These are phyloP conservation scores for Nemania sp. DNA, from an alignment of 2,329 filamentous ascomycete species.

Conservation along the genomic window DNA sequence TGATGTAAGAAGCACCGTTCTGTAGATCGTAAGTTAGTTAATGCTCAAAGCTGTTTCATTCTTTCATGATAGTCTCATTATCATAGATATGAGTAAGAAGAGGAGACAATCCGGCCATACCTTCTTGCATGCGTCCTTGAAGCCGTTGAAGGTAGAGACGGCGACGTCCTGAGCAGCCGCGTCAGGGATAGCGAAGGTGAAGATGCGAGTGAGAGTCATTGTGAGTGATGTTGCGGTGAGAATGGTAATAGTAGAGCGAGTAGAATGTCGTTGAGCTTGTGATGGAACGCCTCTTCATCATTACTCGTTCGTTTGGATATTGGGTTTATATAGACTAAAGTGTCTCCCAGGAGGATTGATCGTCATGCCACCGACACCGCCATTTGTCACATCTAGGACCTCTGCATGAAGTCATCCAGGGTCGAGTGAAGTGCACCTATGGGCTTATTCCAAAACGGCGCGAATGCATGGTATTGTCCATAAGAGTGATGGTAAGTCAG, in stretches of 20 bases:
- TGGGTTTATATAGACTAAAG: slow-evolving; percentile 25
- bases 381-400: slow-evolving; percentile 21
- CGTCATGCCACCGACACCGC: slow-evolving; percentile 20
- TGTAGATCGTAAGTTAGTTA: slow-evolving; percentile 8
- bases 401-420: slow-evolving; percentile 17
- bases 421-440: slow-evolving; percentile 12
- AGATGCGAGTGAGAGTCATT: slow-evolving; percentile 26
- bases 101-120: background rate
- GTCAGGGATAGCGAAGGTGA: slow-evolving; percentile 23
- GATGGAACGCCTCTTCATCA: slow-evolving; percentile 10
- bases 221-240: slow-evolving; percentile 5
- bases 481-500: slow-evolving; percentile 14
- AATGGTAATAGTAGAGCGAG: background rate
- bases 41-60: background rate
- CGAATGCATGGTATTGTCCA: slow-evolving; percentile 17
- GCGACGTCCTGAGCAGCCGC: slow-evolving; percentile 18
- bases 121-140: slow-evolving; percentile 22
- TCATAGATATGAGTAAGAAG: background rate
- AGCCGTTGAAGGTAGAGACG: slow-evolving; percentile 23
- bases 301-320: background rate
- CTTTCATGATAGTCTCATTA: background rate
- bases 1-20: slow-evolving; percentile 23
- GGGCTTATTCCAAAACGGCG: slow-evolving; percentile 18
- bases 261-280: slow-evolving; percentile 13
- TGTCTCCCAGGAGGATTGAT: slow-evolving; percentile 17